These are phyloP conservation scores for Penicillium herquei DNA, from an alignment of 495 filamentous ascomycete species.

Conservation along the genomic window DNA sequence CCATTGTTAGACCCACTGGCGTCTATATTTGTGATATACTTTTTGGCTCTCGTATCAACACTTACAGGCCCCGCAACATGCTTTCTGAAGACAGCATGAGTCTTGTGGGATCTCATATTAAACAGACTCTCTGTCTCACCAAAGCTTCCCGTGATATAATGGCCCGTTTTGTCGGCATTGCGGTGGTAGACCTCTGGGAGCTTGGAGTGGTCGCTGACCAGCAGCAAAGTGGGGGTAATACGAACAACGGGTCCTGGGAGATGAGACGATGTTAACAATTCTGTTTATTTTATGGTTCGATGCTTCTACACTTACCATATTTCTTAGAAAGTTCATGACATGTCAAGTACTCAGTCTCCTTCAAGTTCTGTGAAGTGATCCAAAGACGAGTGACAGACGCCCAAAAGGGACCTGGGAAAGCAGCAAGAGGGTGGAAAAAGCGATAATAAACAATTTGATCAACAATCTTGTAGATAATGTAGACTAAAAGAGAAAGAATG, in stretches of 20 bases:
- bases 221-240: slow-evolving; percentile 44
- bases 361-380: slow-evolving; percentile 40
- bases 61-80: slow-evolving; percentile 35
- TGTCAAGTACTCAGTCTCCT: slow-evolving; percentile 39
- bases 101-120: slow-evolving; percentile 49
- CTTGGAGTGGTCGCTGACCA: slow-evolving; percentile 43
- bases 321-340: slow-evolving; percentile 43
- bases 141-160: slow-evolving; percentile 51
- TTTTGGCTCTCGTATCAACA: neutral
- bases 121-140: slow-evolving; percentile 49
- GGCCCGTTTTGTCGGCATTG: slow-evolving; percentile 53
- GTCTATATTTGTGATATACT: neutral
- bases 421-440: slow-evolving; percentile 50
- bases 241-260: slow-evolving; percentile 43
- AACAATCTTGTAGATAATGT: slow-evolving; percentile 24
- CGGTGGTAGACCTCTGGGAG: slow-evolving; percentile 55
- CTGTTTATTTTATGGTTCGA: neutral
- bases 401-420: slow-evolving; percentile 56
- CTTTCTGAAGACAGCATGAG: slow-evolving; percentile 46
- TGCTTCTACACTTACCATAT: slow-evolving; percentile 40
- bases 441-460: slow-evolving; percentile 47
- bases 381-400: slow-evolving; percentile 49
- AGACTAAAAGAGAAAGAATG: slow-evolving; percentile 24
- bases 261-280: neutral
- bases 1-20: slow-evolving; percentile 13